phyloP scores from a whole-genome alignment of 2,329 filamentous ascomycete species.

The Aspergillus calidoustus region DNA sequence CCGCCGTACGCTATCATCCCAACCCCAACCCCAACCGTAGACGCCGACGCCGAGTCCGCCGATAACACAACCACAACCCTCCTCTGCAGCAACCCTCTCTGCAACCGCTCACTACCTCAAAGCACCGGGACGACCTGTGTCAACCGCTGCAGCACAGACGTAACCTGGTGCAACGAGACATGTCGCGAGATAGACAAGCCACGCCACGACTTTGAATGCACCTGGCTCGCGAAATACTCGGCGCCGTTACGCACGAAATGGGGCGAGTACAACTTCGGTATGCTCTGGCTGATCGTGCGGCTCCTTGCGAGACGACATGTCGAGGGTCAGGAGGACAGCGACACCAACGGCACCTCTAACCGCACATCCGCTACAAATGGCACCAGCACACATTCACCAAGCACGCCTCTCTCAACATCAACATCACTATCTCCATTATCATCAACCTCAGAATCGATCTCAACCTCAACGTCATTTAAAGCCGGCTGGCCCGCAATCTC shows the following conservation, averaged over 20 bases:
- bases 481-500: slow-evolving; percentile 32
- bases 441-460: too few relatives aligned
- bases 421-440: neutral
- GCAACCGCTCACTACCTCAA: slow-evolving; percentile 27
- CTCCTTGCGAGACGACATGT: slow-evolving; percentile 31
- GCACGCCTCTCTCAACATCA: neutral
- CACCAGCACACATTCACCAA: neutral
- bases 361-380: neutral
- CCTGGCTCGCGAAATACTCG: slow-evolving; percentile 34
- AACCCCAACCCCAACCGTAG: slow-evolving; percentile 4
- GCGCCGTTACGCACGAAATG: slow-evolving; percentile 32
- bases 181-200: slow-evolving; percentile 29
- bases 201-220: slow-evolving; percentile 38
- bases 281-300: slow-evolving; percentile 41
- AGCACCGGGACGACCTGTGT: slow-evolving; percentile 23
- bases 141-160: slow-evolving; percentile 32
- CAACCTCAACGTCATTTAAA: slow-evolving; percentile 12
- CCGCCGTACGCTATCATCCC: slow-evolving; percentile 38
- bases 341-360: neutral
- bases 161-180: slow-evolving; percentile 32
- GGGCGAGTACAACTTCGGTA: slow-evolving; percentile 39
- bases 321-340: slow-evolving; percentile 1
- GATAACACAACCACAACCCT: slow-evolving; percentile 2
- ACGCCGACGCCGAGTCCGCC: neutral
- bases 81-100: slow-evolving; percentile 37